Conservation (phyloP, 225 moss, liverwort and hornwort genomes). For the Ulota crispa region DNA sequence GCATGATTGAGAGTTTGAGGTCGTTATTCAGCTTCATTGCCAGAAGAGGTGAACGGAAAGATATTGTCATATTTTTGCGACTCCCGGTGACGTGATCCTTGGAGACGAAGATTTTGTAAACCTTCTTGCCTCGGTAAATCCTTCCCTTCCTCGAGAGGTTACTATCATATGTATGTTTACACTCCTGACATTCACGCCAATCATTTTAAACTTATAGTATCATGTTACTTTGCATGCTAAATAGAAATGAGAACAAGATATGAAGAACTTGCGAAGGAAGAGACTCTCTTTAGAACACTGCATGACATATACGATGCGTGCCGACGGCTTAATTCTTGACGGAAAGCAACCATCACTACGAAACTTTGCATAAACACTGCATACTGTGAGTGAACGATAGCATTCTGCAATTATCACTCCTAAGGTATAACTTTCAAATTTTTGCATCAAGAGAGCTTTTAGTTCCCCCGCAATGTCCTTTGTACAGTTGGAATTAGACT, state of each 20-base stretch:
- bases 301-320: not conserved
- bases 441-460: slow-evolving; percentile 24
- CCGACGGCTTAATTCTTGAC: not conserved
- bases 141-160: not conserved
- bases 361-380: not conserved
- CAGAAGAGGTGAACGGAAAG: slow-evolving; percentile 18
- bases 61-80: slow-evolving; percentile 12
- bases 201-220: not conserved
- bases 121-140: slow-evolving; percentile 27
- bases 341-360: not conserved
- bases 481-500: slow-evolving; percentile 1
- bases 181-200: not conserved
- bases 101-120: slow-evolving; percentile 10
- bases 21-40: slow-evolving; percentile 14
- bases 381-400: slow-evolving; percentile 1
- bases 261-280: slow-evolving; percentile 10
- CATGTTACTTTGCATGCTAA: not conserved
- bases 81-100: slow-evolving; percentile 18
- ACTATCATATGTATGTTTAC: slow-evolving; percentile 8
- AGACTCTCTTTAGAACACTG: not conserved
- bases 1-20: slow-evolving; percentile 20
- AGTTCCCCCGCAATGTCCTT: slow-evolving; percentile 5
- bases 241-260: slow-evolving; percentile 9
- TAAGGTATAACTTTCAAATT: not conserved
- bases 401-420: not conserved